Conservation (phyloP, 1,139 yeast genomes). For the Saccharomyces uvarum region DNA sequence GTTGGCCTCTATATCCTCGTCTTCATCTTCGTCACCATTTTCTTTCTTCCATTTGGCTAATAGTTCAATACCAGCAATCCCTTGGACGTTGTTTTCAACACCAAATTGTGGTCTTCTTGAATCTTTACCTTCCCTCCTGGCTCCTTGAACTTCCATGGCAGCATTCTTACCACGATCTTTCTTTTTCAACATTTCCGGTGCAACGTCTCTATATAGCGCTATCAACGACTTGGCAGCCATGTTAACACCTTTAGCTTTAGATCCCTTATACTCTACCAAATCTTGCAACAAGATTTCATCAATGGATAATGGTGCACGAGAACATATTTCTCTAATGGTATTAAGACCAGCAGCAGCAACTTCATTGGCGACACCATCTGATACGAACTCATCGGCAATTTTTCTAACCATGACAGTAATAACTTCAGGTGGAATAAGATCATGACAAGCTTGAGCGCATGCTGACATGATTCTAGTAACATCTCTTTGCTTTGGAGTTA, state of each 20-base stretch:
- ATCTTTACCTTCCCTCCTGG: constrained; percentile 36
- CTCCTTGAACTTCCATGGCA: constrained; percentile 64
- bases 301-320: constrained; percentile 91
- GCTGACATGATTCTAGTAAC: constrained; percentile 97
- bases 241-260: constrained; percentile 86
- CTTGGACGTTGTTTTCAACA: constrained; percentile 50
- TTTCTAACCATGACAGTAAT: constrained; percentile 73
- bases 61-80: constrained; percentile 85
- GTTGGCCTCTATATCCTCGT: constrained; percentile 55
- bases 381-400: constrained; percentile 93
- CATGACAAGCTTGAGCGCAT: constrained; percentile 92
- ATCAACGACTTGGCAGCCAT: constrained; percentile 92
- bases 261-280: constrained; percentile 80
- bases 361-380: constrained; percentile 96
- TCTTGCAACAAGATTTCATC: constrained; percentile 82
- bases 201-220: constrained; percentile 80
- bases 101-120: constrained; percentile 56
- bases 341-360: constrained; percentile 97
- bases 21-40: constrained; percentile 47
- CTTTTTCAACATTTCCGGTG: constrained; percentile 86
- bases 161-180: constrained; percentile 93
- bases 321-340: constrained; percentile 82
- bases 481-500: constrained; percentile 88
- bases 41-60: constrained; percentile 71
- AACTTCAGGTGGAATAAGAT: constrained; percentile 91